phyloP scores from a whole-genome alignment of 495 filamentous ascomycete species.

The Aspergillus incahuasiensis region DNA sequence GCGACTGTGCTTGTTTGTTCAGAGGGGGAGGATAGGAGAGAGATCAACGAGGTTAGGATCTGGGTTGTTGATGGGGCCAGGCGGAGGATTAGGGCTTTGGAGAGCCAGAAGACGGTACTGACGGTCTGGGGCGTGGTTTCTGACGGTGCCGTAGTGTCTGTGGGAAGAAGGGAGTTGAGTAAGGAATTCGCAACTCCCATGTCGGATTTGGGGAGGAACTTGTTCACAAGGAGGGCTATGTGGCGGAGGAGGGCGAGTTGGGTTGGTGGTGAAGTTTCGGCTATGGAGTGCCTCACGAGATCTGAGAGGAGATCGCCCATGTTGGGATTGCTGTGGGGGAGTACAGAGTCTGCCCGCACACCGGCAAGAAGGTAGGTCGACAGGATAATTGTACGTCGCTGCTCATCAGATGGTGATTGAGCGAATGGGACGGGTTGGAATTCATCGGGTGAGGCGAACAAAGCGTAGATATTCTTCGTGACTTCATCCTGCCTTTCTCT shows the following conservation, averaged over 20 bases:
- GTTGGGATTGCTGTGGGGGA: slow-evolving; percentile 32
- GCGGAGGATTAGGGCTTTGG: slow-evolving; percentile 52
- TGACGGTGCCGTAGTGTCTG: slow-evolving; percentile 12
- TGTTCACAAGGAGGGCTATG: slow-evolving; percentile 61
- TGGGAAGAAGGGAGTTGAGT: slow-evolving; percentile 33
- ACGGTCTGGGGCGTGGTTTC: slow-evolving; percentile 25
- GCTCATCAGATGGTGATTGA: slow-evolving; percentile 27
- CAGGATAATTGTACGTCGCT: slow-evolving; percentile 51
- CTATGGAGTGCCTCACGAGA: slow-evolving; percentile 34
- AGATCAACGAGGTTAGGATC: slow-evolving; percentile 47
- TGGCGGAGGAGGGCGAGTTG: slow-evolving; percentile 55
- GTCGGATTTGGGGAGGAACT: slow-evolving; percentile 52
- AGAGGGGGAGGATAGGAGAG: slow-evolving; percentile 48
- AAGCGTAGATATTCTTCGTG: slow-evolving; percentile 51
- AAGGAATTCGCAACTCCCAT: slow-evolving; percentile 30
- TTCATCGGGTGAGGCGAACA: slow-evolving; percentile 41
- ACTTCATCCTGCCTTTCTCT: slow-evolving; percentile 50
- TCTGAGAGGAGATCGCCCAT: slow-evolving; percentile 38
- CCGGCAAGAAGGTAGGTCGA: slow-evolving; percentile 61
- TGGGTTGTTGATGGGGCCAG: slow-evolving; percentile 43
- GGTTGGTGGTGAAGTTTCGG: slow-evolving; percentile 32
- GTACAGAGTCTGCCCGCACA: slow-evolving; percentile 37
- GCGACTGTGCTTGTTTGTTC: slow-evolving; percentile 40
- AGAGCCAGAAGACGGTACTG: slow-evolving; percentile 49
- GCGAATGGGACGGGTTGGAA: slow-evolving; percentile 41